Evolutionary conservation across 345 rosid species (phyloP).

Genomic region (Eucalyptus erythrocorys): DNA sequence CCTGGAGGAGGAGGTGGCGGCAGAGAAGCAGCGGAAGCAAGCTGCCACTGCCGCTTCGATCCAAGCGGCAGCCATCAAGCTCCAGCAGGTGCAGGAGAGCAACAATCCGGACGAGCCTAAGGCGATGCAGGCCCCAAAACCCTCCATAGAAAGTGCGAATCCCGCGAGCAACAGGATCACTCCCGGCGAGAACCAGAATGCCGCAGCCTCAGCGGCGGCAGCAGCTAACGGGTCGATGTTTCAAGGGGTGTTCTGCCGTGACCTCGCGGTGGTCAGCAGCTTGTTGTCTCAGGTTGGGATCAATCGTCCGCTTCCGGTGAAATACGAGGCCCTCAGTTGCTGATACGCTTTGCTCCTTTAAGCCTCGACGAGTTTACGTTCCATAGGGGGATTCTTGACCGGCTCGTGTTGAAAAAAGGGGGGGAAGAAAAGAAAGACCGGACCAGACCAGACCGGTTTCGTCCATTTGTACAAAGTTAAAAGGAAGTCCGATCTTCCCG

Average conservation of each 20-base stretch:
- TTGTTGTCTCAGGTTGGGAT: conserved; percentile 67
- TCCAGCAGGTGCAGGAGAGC: conserved; percentile 18
- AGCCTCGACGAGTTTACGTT: not conserved
- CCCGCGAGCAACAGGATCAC: not conserved
- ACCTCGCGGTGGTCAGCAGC: conserved; percentile 68
- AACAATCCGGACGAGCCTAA: not conserved
- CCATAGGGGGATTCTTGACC: not conserved
- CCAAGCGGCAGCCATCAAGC: conserved; percentile 31
- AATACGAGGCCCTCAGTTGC: conserved; percentile 84
- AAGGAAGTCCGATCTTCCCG: conserved; percentile 8
- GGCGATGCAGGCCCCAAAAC: not conserved
- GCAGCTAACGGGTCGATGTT: conserved; percentile 22
- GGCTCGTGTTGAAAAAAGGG: not conserved
- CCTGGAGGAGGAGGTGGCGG: conserved; percentile 56
- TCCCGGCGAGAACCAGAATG: conserved; percentile 1
- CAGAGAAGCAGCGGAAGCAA: conserved; percentile 43
- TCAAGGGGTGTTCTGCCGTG: conserved; percentile 93
- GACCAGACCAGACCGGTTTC: not conserved
- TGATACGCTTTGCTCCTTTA: conserved; percentile 1
- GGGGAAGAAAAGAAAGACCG: not conserved
- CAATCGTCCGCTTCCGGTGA: conserved; percentile 66
- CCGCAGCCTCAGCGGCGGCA: not conserved
- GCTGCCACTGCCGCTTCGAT: conserved; percentile 27
- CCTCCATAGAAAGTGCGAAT: not conserved
- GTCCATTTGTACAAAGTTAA: conserved; percentile 13